phyloP scores from a whole-genome alignment of 2,329 filamentous ascomycete genomes.

The Stylonectria norvegica region DNA sequence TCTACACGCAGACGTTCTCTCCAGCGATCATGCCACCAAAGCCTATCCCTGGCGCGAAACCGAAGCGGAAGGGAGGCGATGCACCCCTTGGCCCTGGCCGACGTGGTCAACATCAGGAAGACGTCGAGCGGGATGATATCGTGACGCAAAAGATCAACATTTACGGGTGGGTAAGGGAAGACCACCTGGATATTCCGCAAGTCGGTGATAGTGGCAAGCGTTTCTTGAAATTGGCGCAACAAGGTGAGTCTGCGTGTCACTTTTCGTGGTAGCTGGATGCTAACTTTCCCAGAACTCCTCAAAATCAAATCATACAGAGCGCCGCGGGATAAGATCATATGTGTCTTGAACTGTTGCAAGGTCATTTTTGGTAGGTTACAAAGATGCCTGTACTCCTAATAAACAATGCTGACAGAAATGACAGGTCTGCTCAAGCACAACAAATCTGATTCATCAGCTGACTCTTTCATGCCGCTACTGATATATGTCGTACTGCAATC shows the following conservation, averaged over 20 bases:
- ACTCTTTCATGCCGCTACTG: slow-evolving; percentile 90
- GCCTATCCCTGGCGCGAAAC: slow-evolving; percentile 64
- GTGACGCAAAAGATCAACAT: slow-evolving; percentile 94
- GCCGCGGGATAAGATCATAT: slow-evolving; percentile 98
- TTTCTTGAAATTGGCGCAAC: slow-evolving; percentile 84
- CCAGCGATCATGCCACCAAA: slow-evolving; percentile 84
- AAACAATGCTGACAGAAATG: no score
- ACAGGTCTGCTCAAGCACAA: slow-evolving; percentile 86
- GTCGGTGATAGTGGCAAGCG: slow-evolving; percentile 82
- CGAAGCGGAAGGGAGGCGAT: slow-evolving; percentile 66
- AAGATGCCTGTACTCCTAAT: slow-evolving; percentile 32
- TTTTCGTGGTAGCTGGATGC: slow-evolving; percentile 7
- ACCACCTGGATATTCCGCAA: slow-evolving; percentile 87
- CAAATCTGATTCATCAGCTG: slow-evolving; percentile 90
- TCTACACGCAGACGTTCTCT: slow-evolving; percentile 95
- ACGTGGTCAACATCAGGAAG: slow-evolving; percentile 93
- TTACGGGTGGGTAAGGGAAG: slow-evolving; percentile 90
- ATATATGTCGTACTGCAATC: slow-evolving; percentile 95
- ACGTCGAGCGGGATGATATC: slow-evolving; percentile 95
- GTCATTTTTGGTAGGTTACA: slow-evolving; percentile 80
- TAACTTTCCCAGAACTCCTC: slow-evolving; percentile 65
- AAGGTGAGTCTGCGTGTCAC: slow-evolving; percentile 52
- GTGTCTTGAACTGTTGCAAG: slow-evolving; percentile 97
- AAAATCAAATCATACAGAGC: slow-evolving; percentile 97
- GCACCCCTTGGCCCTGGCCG: slow-evolving; percentile 74